These are phyloP conservation scores for Nemania sp. DNA, from an alignment of 2,329 filamentous ascomycete genomes.

Conservation along the genomic window DNA sequence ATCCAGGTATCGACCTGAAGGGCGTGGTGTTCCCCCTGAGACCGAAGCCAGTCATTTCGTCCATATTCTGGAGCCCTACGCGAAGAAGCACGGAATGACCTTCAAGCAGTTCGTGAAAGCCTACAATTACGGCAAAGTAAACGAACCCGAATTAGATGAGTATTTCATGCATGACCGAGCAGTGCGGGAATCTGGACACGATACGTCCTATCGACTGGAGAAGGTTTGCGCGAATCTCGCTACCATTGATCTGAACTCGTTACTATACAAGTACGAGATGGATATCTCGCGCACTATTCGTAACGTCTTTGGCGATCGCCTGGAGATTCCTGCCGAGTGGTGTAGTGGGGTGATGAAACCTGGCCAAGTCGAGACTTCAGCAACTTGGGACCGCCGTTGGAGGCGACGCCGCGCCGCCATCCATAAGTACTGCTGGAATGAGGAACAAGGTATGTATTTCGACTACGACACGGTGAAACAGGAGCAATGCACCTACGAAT, in stretches of 20 bases:
- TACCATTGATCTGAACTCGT: conserved; percentile 91
- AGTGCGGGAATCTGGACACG: conserved; percentile 94
- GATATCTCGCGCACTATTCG: conserved; percentile 90
- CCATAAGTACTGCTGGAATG: conserved; percentile 93
- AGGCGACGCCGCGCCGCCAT: conserved; percentile 82
- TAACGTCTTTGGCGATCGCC: conserved; percentile 78
- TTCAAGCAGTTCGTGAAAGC: conserved; percentile 85
- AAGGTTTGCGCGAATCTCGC: conserved; percentile 85
- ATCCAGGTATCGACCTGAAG: conserved; percentile 83
- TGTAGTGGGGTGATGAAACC: conserved; percentile 69
- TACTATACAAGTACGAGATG: conserved; percentile 95
- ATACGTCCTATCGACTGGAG: conserved; percentile 93
- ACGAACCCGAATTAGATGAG: conserved; percentile 86
- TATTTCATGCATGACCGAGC: conserved; percentile 97
- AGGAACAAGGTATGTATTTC: conserved; percentile 93
- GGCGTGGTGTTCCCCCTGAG: conserved; percentile 85
- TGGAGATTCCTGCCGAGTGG: conserved; percentile 83
- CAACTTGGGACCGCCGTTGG: conserved; percentile 87
- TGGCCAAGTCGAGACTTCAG: conserved; percentile 77
- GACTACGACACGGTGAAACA: conserved; percentile 90
- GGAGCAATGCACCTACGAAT: conserved; percentile 83
- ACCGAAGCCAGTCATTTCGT: conserved; percentile 87
- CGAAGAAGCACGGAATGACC: conserved; percentile 79
- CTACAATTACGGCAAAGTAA: conserved; percentile 78
- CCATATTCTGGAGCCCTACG: conserved; percentile 80